Base-by-base conservation (phyloP, 2,329 filamentous ascomycete genomes). In the Conoideocrella luteorostrata region DNA sequence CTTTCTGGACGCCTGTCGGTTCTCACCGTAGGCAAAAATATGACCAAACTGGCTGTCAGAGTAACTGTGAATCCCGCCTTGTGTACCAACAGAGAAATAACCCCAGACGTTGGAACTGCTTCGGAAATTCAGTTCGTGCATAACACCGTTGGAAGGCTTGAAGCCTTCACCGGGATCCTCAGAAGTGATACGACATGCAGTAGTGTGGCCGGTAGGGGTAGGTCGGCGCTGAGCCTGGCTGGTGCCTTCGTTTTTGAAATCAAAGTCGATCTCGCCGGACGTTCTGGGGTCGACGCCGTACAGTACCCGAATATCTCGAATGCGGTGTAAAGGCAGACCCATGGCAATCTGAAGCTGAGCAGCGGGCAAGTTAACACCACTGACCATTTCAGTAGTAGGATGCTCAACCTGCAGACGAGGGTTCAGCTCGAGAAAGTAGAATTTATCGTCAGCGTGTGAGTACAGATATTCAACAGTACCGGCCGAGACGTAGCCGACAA, bases 401-500 rank as follows among this genome's bases (percentile, higher is more conserved):
- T 98, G 93, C 79, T 98, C 93, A 69, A 98, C 93, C 72, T 98
- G 93, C 44, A 98, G 85, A 88, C 93, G 88, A 39, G 93, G 93
- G 74, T 98, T 98, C 61, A 98, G 72, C 71, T 98, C 93, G 52
- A 98, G 75, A 75, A 98, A 98, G 78, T 97, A 98, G 74, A 98
- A 98, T 69, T 95, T 93, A 77, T 97, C 89, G 56, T 98, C 93
- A 15, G 88, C 75, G 68, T 98, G 89, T 33, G 93, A 98, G 76
- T 98, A 98, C 39, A 98, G 80, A 67, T 98, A 98, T 71, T 98
- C 93, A 48, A 98, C 94, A 24, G 93, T 98, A 76, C 93, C 93
- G 18, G 93, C 93, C 12, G 93, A 98, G 57, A 98, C 94, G 71
- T 98, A 98, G 56, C 93, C 93, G 62, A 98, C 93, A 32, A 98